phyloP scores from a whole-genome alignment of 1,284 basidiomycete species.

The Ceratobasidium sp. region DNA sequence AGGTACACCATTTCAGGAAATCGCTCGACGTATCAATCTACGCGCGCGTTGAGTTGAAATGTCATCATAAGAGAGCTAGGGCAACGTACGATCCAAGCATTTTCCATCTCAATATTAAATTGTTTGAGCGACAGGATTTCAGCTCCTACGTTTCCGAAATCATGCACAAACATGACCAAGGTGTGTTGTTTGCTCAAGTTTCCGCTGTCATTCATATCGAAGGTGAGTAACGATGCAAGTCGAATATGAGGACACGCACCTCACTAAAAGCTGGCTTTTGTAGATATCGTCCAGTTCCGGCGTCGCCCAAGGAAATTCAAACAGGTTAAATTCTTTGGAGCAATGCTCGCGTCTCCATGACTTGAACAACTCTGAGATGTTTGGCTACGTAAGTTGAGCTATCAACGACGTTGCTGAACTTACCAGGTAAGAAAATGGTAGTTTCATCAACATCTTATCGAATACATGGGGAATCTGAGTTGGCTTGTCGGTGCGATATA shows the following conservation, averaged over 20 bases:
- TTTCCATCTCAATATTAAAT: conserved; percentile 49
- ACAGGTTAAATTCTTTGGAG: conserved; percentile 42
- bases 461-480: conserved; percentile 41
- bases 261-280: conserved; percentile 42
- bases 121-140: conserved; percentile 72
- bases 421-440: conserved; percentile 73
- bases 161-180: conserved; percentile 64
- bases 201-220: conserved; percentile 63
- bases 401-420: conserved; percentile 16
- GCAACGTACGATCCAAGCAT: conserved; percentile 33
- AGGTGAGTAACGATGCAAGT: conserved; percentile 43
- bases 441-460: conserved; percentile 65
- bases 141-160: conserved; percentile 55
- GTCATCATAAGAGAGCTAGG: conserved; percentile 85
- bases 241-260: conserved; percentile 45
- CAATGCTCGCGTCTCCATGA: conserved; percentile 36
- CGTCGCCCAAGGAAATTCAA: conserved; percentile 49
- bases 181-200: conserved; percentile 81
- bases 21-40: conserved; percentile 88
- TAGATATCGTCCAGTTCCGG: conserved; percentile 42
- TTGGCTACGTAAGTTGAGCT: not conserved
- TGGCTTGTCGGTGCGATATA: conserved; percentile 23
- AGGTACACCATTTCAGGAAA: conserved; percentile 79
- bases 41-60: conserved; percentile 50
- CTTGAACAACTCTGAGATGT: conserved; percentile 28